A percentile compares a stretch with the other conserved stretches of the same genome.
Conservation (phyloP, 2,329 filamentous ascomycete species). For the Xylaria sp. region DNA sequence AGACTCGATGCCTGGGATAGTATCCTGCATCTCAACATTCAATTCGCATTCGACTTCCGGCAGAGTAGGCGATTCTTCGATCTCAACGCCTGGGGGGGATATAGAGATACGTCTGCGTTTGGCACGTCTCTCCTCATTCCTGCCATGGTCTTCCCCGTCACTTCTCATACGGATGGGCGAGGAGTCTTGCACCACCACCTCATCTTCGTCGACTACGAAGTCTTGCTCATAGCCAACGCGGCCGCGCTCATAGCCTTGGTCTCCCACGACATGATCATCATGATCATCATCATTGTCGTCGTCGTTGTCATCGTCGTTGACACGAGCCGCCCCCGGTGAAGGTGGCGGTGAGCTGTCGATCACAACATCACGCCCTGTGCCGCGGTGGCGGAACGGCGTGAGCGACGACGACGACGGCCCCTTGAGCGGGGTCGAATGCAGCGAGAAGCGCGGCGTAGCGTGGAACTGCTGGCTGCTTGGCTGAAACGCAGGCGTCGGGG, state of each 20-base stretch:
- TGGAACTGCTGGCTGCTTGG: constrained; percentile 49
- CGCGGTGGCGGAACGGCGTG: constrained; percentile 36
- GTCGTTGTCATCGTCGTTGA: constrained; percentile 19
- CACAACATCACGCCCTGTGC: constrained; percentile 39
- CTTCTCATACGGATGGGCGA: constrained; percentile 36
- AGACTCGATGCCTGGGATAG: constrained; percentile 33
- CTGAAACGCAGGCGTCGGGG: constrained; percentile 45
- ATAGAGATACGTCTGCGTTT: constrained; percentile 56
- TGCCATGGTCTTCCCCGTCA: constrained; percentile 1
- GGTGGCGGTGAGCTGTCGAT: constrained; percentile 48
- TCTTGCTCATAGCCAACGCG: constrained; percentile 15
- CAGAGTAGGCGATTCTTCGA: constrained; percentile 13
- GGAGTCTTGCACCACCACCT: constrained; percentile 42
- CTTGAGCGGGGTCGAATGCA: constrained; percentile 47
- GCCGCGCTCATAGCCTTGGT: background rate
- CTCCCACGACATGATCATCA: background rate
- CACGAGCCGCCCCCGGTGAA: constrained; percentile 15
- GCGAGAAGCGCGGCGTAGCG: constrained; percentile 50
- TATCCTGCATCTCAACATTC: constrained; percentile 40
- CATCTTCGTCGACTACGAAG: constrained; percentile 26
- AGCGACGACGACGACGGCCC: constrained; percentile 40
- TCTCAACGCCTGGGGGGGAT: constrained; percentile 41
- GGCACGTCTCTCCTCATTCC: constrained; percentile 37
- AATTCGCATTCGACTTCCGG: constrained; percentile 19
- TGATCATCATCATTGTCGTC: background rate